phyloP scores from a whole-genome alignment of 73 alveolate genomes.

The Symbiodinium natans region DNA sequence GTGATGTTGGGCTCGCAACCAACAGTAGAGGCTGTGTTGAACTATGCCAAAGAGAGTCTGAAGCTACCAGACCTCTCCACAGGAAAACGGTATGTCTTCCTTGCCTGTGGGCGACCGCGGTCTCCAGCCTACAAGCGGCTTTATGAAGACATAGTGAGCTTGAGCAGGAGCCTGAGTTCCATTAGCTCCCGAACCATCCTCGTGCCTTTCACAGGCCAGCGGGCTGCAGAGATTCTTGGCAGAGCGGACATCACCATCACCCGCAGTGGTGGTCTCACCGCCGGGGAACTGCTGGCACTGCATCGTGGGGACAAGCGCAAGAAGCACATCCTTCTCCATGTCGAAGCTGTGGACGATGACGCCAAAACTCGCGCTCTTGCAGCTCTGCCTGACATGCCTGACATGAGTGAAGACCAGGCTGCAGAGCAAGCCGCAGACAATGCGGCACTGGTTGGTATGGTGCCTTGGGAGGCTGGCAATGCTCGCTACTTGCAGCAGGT shows the following conservation, averaged over 20 bases:
- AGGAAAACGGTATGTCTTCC: slow-evolving; percentile 27
- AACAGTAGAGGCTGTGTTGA: slow-evolving; percentile 32
- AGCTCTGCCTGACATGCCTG: not conserved
- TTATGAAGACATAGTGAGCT: slow-evolving; percentile 12
- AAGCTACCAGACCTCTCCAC: not conserved
- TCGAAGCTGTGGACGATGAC: slow-evolving; percentile 12
- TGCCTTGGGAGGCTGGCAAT: slow-evolving; percentile 91
- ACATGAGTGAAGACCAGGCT: not conserved
- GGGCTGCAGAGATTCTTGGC: slow-evolving; percentile 47
- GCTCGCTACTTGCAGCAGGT: slow-evolving; percentile 34
- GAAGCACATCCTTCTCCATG: slow-evolving; percentile 52
- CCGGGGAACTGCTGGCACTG: slow-evolving; percentile 82
- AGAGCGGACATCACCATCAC: slow-evolving; percentile 67
- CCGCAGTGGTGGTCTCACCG: slow-evolving; percentile 83
- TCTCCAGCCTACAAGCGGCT: slow-evolving; percentile 10
- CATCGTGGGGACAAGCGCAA: slow-evolving; percentile 1
- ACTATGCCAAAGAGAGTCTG: slow-evolving; percentile 44
- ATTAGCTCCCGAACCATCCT: not conserved
- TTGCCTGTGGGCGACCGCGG: slow-evolving; percentile 67
- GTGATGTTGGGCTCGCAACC: slow-evolving; percentile 88
- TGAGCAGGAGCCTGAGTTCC: not conserved
- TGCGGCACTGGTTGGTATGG: slow-evolving; percentile 64
- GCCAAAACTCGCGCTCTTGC: slow-evolving; percentile 28
- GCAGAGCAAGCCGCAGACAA: not conserved
- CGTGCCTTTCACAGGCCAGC: slow-evolving; percentile 78